Conservation (phyloP, 768 basidiomycete species). For the Lactifluus piperatus region DNA sequence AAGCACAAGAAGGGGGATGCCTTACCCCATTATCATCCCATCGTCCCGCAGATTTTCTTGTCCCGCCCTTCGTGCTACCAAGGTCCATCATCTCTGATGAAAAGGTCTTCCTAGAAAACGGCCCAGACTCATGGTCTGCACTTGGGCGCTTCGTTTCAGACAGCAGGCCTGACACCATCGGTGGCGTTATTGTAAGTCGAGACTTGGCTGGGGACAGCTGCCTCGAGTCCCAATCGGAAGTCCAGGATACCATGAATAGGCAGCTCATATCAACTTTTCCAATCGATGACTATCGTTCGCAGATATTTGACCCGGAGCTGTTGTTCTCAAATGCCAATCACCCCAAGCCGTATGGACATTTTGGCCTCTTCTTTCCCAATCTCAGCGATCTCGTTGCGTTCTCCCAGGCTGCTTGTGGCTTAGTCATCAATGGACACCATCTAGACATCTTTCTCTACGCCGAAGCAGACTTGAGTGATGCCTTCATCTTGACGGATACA, state of each 20-base stretch:
- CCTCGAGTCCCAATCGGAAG: slow-evolving; percentile 1
- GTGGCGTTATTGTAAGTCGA: slow-evolving; percentile 31
- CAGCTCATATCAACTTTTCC: neutral
- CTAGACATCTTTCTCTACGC: slow-evolving; percentile 16
- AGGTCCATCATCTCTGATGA: slow-evolving; percentile 25
- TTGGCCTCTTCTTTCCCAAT: slow-evolving; percentile 14
- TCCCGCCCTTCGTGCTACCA: slow-evolving; percentile 54
- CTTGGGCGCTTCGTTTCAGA: slow-evolving; percentile 25
- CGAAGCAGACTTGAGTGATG: slow-evolving; percentile 3
- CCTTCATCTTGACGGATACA: slow-evolving; percentile 6
- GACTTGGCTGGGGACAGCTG: slow-evolving; percentile 10
- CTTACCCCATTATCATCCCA: slow-evolving; percentile 26
- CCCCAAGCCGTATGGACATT: neutral
- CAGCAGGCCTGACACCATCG: slow-evolving; percentile 26
- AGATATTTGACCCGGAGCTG: neutral
- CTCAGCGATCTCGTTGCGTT: slow-evolving; percentile 14
- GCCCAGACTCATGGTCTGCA: slow-evolving; percentile 23
- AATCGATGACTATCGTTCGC: neutral
- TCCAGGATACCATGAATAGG: slow-evolving; percentile 1
- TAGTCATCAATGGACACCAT: slow-evolving; percentile 9
- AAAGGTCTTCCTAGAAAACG: slow-evolving; percentile 14
- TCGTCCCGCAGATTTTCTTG: slow-evolving; percentile 40
- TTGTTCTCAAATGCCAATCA: neutral
- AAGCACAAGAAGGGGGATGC: slow-evolving; percentile 2
- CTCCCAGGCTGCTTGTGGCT: slow-evolving; percentile 14